Conservation (phyloP, 176 grass and related monocot genomes). For the Panicum miliaceum region DNA sequence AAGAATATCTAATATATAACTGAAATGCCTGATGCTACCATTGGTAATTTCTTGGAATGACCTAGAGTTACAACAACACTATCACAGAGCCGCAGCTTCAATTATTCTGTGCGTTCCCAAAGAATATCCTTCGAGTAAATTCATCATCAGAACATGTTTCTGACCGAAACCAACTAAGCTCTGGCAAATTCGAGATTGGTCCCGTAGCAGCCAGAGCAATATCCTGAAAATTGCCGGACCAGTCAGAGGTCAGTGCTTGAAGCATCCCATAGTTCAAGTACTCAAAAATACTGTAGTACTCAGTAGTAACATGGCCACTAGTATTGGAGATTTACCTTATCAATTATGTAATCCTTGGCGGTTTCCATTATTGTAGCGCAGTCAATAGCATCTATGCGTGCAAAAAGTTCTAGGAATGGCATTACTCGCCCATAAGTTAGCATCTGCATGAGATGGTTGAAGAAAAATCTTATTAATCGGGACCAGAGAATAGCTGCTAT, state of each 20-base stretch:
- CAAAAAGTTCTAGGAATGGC: constrained; percentile 90
- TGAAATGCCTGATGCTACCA: constrained; percentile 11
- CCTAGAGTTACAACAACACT: constrained; percentile 56
- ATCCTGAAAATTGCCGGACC: constrained; percentile 61
- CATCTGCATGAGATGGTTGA: constrained; percentile 64
- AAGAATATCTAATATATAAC: constrained; percentile 17
- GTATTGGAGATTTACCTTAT: constrained; percentile 63
- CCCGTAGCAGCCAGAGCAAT: constrained; percentile 82
- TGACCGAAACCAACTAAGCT: constrained; percentile 81
- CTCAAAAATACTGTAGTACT: not conserved
- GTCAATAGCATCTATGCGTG: constrained; percentile 94
- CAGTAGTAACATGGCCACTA: not conserved
- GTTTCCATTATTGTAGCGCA: constrained; percentile 80
- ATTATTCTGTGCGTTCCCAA: constrained; percentile 31
- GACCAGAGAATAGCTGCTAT: not conserved
- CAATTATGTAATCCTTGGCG: constrained; percentile 73
- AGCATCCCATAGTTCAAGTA: not conserved
- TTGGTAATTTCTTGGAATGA: constrained; percentile 1
- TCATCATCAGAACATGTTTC: constrained; percentile 46
- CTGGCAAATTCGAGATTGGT: constrained; percentile 67
- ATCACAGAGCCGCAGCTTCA: constrained; percentile 2
- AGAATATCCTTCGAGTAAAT: constrained; percentile 28
- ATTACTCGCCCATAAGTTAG: constrained; percentile 86
- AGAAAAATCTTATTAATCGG: constrained; percentile 26
- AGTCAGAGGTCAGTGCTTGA: constrained; percentile 19